These are phyloP conservation scores for Ilex asprella DNA, from an alignment of 257 asterid genomes.

Conservation along the genomic window DNA sequence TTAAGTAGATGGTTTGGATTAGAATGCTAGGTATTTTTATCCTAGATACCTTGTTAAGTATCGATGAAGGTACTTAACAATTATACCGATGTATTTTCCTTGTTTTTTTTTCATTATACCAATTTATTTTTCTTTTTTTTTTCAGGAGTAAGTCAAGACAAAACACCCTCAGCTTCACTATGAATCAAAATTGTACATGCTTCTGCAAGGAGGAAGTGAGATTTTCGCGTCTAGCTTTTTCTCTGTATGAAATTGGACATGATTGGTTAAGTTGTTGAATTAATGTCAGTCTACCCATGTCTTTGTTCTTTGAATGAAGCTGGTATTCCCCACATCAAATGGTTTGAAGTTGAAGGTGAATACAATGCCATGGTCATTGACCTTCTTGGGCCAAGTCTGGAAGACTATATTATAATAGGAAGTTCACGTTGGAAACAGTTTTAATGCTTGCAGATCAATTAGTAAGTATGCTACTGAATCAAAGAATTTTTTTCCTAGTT, in stretches of 20 bases:
- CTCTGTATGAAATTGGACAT: background rate
- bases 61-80: too few species aligned
- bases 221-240: slow-evolving; percentile 7
- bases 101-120: slow-evolving; percentile 6
- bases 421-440: slow-evolving; percentile 77
- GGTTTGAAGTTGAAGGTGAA: slow-evolving; percentile 90
- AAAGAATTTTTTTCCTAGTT: background rate
- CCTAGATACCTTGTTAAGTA: too few species aligned
- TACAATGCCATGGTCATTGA: slow-evolving; percentile 85
- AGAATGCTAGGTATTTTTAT: too few species aligned
- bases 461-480: slow-evolving; percentile 39
- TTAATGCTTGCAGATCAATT: slow-evolving; percentile 94
- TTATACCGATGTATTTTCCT: too few species aligned
- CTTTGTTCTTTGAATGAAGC: slow-evolving; percentile 37
- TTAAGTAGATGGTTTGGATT: too few species aligned
- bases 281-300: slow-evolving; percentile 8
- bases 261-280: slow-evolving; percentile 6
- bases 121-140: background rate
- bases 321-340: slow-evolving; percentile 81
- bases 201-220: slow-evolving; percentile 96
- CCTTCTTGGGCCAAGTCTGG: slow-evolving; percentile 87
- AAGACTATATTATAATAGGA: slow-evolving; percentile 78
- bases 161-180: slow-evolving; percentile 94
- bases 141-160: slow-evolving; percentile 76
- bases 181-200: slow-evolving; percentile 83